These are phyloP conservation scores for Filobasidium wieringae DNA, from an alignment of 768 basidiomycete genomes.

Conservation along the genomic window DNA sequence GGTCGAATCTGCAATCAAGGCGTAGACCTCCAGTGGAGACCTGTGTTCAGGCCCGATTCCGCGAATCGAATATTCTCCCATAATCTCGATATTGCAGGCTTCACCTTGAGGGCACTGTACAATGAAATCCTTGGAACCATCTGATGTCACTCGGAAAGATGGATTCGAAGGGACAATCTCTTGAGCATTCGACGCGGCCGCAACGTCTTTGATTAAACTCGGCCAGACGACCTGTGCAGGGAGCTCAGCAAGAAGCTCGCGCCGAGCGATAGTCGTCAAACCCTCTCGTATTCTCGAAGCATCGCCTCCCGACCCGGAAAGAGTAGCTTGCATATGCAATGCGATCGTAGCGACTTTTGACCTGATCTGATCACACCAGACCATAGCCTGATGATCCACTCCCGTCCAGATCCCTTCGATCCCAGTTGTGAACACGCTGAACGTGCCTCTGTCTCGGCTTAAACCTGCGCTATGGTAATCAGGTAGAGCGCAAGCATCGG, in stretches of 20 bases:
- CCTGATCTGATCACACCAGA: slow-evolving; percentile 97
- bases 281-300: neutral
- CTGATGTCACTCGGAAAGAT: neutral
- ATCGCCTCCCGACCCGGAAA: neutral
- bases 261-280: neutral
- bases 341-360: slow-evolving; percentile 72
- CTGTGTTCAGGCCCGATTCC: neutral
- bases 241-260: slow-evolving; percentile 1
- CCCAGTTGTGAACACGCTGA: slow-evolving; percentile 63
- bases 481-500: slow-evolving; percentile 65
- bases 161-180: neutral
- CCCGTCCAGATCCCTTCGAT: slow-evolving; percentile 90
- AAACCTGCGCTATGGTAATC: slow-evolving; percentile 10
- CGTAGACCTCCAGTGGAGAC: neutral
- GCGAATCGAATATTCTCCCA: neutral
- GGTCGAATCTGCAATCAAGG: too few relatives aligned
- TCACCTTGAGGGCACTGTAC: neutral
- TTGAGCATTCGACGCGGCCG: neutral
- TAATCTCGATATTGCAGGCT: neutral
- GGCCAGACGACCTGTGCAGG: slow-evolving; percentile 3
- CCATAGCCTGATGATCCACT: slow-evolving; percentile 89
- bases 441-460: slow-evolving; percentile 46
- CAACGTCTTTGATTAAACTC: slow-evolving; percentile 18
- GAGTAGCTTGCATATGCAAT: slow-evolving; percentile 44
- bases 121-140: neutral